phyloP scores from a whole-genome alignment of 805 yeast genomes.

The Myxozyma neotropica region DNA sequence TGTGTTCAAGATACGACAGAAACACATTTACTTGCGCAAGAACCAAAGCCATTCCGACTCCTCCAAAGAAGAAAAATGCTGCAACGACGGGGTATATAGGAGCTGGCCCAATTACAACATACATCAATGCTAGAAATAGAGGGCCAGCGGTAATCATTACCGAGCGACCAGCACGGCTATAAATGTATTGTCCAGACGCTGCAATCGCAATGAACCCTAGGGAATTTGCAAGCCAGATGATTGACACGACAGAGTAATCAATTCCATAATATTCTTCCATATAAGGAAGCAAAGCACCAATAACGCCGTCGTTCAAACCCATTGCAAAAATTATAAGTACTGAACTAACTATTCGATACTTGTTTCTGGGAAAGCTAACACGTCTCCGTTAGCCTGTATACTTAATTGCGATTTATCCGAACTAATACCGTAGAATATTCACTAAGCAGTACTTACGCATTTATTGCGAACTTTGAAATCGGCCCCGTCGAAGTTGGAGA shows the following conservation, averaged over 20 bases:
- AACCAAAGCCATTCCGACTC: constrained; percentile 55
- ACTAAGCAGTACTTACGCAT: background rate
- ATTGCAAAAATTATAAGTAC: constrained; percentile 3
- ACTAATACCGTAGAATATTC: too few relatives aligned
- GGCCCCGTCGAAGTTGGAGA: background rate
- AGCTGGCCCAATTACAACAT: constrained; percentile 51
- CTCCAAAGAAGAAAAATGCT: constrained; percentile 57
- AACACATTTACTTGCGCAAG: constrained; percentile 57
- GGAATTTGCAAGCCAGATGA: constrained; percentile 61
- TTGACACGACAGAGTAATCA: constrained; percentile 56
- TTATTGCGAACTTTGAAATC: background rate
- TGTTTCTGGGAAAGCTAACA: constrained; percentile 4
- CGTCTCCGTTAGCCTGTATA: background rate
- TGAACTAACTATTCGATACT: background rate
- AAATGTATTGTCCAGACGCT: constrained; percentile 50
- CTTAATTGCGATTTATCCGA: background rate
- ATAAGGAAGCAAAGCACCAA: constrained; percentile 59
- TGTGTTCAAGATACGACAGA: constrained; percentile 51
- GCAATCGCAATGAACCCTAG: constrained; percentile 56
- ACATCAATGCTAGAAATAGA: constrained; percentile 47
- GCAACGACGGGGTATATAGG: constrained; percentile 53
- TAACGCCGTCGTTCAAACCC: constrained; percentile 51
- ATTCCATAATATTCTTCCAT: constrained; percentile 54
- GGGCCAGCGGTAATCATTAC: constrained; percentile 48
- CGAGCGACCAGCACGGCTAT: constrained; percentile 44